Evolutionary conservation across 2,329 filamentous ascomycete genomes (phyloP), one percentile per base, ranked within the genome.

Genomic region (Xenosphaeropsis pyriputrescens): DNA sequence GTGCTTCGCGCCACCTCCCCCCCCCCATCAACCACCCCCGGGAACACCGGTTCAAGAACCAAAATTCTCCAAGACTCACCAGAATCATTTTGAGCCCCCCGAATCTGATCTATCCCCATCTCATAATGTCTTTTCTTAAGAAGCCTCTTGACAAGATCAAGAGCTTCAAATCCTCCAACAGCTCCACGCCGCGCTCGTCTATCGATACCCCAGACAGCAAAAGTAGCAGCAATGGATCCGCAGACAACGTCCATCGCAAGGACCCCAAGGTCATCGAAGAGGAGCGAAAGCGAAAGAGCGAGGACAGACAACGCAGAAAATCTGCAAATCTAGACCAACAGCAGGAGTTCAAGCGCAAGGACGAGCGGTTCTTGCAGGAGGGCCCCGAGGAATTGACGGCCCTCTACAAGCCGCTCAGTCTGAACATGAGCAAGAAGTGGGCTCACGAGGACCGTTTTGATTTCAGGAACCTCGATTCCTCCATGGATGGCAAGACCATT

Each of bases 391-490:
- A 47, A 14, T 40, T 55, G 6, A 55, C 50, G 2, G 45, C 43
- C 14, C 41, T 55, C n/a, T 55, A 54, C 39, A 42, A 42, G 29
- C 53, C 53, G 15, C 50, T 47, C 26, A 55, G 53, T 34, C 51
- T 55, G 50, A 55, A 54, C 30, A 49, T 50, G 50, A 55, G 53
- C 41, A 54, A 54, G 43, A 38, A 43, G 17, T 47, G 48, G 46
- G 45, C 46, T n/a, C 39, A 50, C 22, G 48, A 54, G 34, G 44
- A 50, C 17, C 43, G 51, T 26, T 15, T 51, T n/a, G 33, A 48
- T 5, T 53, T 55, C 46, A 53, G 51, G 41, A 44, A 55, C 18
- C 17, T 55, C 14, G 44, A 15, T 22, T 7, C 35, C 54, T 51
- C 46, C 41, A 36, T 43, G 34, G 48, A 51, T 13, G 51, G 50